Evolutionary conservation across 257 asterid species (phyloP), one percentile per base, ranked within the genome.

Genomic region (Solanum lignicaule): DNA sequence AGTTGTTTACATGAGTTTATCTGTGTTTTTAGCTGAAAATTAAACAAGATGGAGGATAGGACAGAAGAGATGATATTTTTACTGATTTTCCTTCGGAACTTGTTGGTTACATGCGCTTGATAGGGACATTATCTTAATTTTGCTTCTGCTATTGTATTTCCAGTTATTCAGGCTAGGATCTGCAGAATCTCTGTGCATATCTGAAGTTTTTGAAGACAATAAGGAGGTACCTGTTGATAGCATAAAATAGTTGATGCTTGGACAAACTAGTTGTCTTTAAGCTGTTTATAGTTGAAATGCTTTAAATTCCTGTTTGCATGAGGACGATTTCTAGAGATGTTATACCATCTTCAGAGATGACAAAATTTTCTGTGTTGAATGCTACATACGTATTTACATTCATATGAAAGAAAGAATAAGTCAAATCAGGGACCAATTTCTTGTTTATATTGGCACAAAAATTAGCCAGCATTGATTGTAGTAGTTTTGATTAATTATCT

Each of bases 81-180:
- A 39, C 65, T 69, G 31, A 20, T 9, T 72, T 83, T n/a, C 39
- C 62, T 72, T 29, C 0, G 5, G 85, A 18, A 81, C 15, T 46
- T 81, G 39, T 81, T 31, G 3, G 11, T n/a, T 46, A 38, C 10
- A n/a, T 81, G 29, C 10, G 10, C 58, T 46, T 14, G 25, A 36
- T 68, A 25, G 43, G n/a, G 33, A 65, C 36, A 65, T 27, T 52
- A 31, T 87, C 35, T 87, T 18, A 86, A 38, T 32, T 36, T 82
- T 79, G 46, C 83, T 21, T 74, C 85, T 74, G 86, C 25, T 81
- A 75, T 88, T 84, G 27, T 58, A 73, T 46, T 87, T 89, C 78
- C 98, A 97, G 99, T 94, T 97, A 89, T 93, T 92, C 90, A 94
- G 91, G 95, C 90, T 97, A 39, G 93, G 96, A 27, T 92, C 95